These are phyloP conservation scores for Silene conica DNA, from an alignment of 148 eudicot species.

Conservation along the genomic window DNA sequence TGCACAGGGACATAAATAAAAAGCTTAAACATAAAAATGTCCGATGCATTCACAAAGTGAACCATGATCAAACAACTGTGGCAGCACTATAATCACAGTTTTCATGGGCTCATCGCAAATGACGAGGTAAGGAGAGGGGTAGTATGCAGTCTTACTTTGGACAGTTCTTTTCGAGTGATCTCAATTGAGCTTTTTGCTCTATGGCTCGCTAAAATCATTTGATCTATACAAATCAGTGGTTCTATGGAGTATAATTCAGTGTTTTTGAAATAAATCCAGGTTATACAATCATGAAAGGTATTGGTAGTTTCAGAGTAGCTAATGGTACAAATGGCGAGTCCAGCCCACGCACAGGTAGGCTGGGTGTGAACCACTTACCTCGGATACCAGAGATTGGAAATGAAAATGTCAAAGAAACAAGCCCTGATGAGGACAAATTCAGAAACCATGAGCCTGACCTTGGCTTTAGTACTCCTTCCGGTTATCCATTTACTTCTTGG, in stretches of 20 bases:
- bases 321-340: slow-evolving; percentile 35
- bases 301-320: slow-evolving; percentile 36
- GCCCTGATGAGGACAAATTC: slow-evolving; percentile 29
- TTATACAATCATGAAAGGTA: slow-evolving; percentile 29
- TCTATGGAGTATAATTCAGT: background rate
- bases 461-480: slow-evolving; percentile 30
- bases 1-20: too few species aligned
- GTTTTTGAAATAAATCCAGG: slow-evolving; percentile 31
- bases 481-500: slow-evolving; percentile 52
- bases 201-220: too few species aligned
- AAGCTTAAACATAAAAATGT: too few species aligned
- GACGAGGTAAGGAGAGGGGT: too few species aligned
- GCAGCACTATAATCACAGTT: too few species aligned
- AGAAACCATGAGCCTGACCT: slow-evolving; percentile 30
- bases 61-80: too few species aligned
- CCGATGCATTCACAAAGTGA: too few species aligned
- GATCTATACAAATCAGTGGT: too few species aligned
- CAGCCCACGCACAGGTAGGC: slow-evolving; percentile 34
- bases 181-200: too few species aligned
- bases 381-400: slow-evolving; percentile 51
- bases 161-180: too few species aligned
- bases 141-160: too few species aligned
- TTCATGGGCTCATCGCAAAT: too few species aligned
- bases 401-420: slow-evolving; percentile 32
- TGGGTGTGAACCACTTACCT: slow-evolving; percentile 46